A percentile compares a stretch with the other conserved stretches of the same genome.
phyloP scores from a whole-genome alignment of 2,329 filamentous ascomycete genomes.

The Huntiella decipiens region DNA sequence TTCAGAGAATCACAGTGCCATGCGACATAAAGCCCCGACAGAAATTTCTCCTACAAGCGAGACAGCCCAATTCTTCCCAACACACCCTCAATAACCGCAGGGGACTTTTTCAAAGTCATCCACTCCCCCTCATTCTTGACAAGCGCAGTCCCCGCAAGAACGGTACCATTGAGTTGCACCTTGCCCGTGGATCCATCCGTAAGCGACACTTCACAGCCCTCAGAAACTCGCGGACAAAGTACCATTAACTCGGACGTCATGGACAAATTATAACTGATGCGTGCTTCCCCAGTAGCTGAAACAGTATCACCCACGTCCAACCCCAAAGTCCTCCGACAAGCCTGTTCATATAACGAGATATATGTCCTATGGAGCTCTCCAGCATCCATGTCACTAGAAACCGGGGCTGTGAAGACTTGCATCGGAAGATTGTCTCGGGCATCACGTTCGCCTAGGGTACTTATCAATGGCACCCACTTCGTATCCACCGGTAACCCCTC shows the following conservation, averaged over 20 bases:
- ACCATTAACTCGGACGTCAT: constrained; percentile 35
- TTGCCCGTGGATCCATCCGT: constrained; percentile 18
- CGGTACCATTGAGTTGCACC: constrained; percentile 38
- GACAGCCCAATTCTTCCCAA: constrained; percentile 18
- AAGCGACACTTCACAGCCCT: constrained; percentile 24
- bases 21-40: no score
- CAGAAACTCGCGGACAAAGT: constrained; percentile 33
- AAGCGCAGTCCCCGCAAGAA: constrained; percentile 44
- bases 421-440: constrained; percentile 22
- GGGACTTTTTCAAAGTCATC: constrained; percentile 29
- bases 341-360: constrained; percentile 27
- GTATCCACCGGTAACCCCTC: constrained; percentile 23
- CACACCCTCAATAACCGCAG: constrained; percentile 7
- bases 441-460: constrained; percentile 17
- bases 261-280: constrained; percentile 46
- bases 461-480: constrained; percentile 31
- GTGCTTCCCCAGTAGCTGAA: constrained; percentile 22
- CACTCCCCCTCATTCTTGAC: constrained; percentile 41
- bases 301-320: constrained; percentile 12
- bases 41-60: no score
- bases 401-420: constrained; percentile 23
- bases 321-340: constrained; percentile 21
- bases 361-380: constrained; percentile 25
- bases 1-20: no score
- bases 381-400: constrained; percentile 19